These are phyloP conservation scores for Nicotiana benthamiana DNA, from an alignment of 257 asterid species.

Conservation along the genomic window DNA sequence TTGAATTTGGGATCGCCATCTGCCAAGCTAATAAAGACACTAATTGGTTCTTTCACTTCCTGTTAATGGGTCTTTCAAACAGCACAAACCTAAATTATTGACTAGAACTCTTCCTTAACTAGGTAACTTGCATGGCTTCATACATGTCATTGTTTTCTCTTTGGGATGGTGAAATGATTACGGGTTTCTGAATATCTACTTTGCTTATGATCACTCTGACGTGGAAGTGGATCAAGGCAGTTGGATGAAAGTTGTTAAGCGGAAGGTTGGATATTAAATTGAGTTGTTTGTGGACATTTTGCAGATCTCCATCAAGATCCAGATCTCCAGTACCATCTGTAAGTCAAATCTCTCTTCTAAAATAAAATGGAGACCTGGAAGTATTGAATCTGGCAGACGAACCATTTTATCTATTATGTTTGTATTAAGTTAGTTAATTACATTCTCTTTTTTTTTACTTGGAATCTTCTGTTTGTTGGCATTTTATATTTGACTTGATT, in stretches of 20 bases:
- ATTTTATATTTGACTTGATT: background rate
- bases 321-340: conserved; percentile 85
- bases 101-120: conserved; percentile 25
- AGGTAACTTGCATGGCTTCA: conserved; percentile 35
- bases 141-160: conserved; percentile 8
- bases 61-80: conserved; percentile 24
- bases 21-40: conserved; percentile 15
- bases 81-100: conserved; percentile 13
- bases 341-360: conserved; percentile 30
- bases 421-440: background rate
- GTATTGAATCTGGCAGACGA: background rate
- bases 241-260: conserved; percentile 80
- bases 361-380: background rate
- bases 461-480: conserved; percentile 8
- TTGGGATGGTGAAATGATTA: conserved; percentile 27
- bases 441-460: background rate
- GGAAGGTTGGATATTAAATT: conserved; percentile 80
- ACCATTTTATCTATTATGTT: background rate
- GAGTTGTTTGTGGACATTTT: conserved; percentile 95
- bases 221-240: conserved; percentile 82
- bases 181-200: conserved; percentile 14
- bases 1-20: conserved; percentile 46
- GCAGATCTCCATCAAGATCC: conserved; percentile 99
- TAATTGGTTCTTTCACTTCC: conserved; percentile 31
- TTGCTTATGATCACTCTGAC: conserved; percentile 46